Evolutionary conservation across 768 basidiomycete genomes (phyloP).

Genomic region (Postia placenta): DNA sequence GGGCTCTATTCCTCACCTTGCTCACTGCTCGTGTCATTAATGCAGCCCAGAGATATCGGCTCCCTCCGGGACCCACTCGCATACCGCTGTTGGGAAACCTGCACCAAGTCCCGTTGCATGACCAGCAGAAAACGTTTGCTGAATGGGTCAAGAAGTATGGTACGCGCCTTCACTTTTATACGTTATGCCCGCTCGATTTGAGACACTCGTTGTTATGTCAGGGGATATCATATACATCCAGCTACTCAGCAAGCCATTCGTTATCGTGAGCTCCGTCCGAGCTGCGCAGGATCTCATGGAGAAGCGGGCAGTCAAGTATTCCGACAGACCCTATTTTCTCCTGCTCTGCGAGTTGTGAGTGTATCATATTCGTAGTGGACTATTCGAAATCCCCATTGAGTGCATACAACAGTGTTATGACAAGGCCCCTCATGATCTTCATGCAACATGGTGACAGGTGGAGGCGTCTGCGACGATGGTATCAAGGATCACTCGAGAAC

Average conservation of each 20-base stretch:
- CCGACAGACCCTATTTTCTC: conserved; percentile 7
- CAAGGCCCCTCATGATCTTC: neutral
- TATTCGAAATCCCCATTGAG: neutral
- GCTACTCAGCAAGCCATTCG: conserved; percentile 7
- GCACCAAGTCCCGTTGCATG: conserved; percentile 21
- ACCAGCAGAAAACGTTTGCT: conserved; percentile 19
- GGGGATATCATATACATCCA: conserved; percentile 16
- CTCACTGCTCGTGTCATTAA: too few relatives aligned
- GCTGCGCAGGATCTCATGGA: conserved; percentile 14
- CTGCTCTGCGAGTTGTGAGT: conserved; percentile 16
- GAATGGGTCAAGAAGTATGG: conserved; percentile 26
- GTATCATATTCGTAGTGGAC: too few relatives aligned
- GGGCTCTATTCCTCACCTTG: too few relatives aligned
- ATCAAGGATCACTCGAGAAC: conserved; percentile 4
- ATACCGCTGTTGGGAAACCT: conserved; percentile 26
- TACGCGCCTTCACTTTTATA: neutral
- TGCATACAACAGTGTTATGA: neutral
- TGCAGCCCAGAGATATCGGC: too few relatives aligned
- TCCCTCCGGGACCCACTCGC: conserved; percentile 24
- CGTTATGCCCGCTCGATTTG: neutral
- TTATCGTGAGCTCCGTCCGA: conserved; percentile 10
- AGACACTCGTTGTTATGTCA: neutral
- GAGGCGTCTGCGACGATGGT: conserved; percentile 2
- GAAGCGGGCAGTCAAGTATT: conserved; percentile 16
- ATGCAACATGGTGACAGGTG: conserved; percentile 6